These are phyloP conservation scores for Rasamsonia emersonii DNA, from an alignment of 2,329 filamentous ascomycete species.

Conservation along the genomic window DNA sequence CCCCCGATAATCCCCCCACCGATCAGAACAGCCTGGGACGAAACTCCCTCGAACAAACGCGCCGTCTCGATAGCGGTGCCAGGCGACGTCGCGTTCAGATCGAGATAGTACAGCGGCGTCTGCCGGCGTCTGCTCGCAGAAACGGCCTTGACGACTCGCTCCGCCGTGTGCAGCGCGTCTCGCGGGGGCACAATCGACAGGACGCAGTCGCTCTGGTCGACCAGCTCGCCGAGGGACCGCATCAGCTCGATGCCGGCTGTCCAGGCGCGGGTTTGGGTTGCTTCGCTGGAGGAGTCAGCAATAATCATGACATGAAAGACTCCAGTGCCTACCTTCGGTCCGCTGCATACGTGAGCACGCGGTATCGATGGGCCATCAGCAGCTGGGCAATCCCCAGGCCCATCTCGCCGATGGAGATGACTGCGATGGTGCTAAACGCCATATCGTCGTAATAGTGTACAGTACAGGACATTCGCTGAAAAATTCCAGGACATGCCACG, in stretches of 20 bases:
- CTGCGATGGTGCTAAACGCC: background rate
- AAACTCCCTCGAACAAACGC: background rate
- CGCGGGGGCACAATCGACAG: slow-evolving; percentile 1
- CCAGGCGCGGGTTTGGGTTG: background rate
- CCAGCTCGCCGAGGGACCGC: background rate
- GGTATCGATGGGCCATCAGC: background rate
- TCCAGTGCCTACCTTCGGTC: background rate
- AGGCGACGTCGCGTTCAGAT: background rate
- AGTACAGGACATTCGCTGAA: too few relatives aligned
- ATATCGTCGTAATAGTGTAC: too few relatives aligned
- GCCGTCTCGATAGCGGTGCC: background rate
- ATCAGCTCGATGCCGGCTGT: background rate
- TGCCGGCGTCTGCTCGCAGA: background rate
- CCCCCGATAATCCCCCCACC: background rate
- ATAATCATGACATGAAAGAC: background rate
- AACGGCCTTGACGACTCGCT: background rate
- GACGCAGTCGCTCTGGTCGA: background rate
- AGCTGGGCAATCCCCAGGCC: slow-evolving; percentile 1
- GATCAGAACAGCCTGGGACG: background rate
- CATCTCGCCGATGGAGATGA: slow-evolving; percentile 1
- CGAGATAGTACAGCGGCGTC: too few relatives aligned
- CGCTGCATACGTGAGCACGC: background rate
- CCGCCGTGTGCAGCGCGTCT: background rate
- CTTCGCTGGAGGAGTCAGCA: background rate
- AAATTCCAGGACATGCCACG: too few relatives aligned